These are phyloP conservation scores for Isoetes taiwanensis DNA, from an alignment of 75 land plant genomes.

Conservation along the genomic window DNA sequence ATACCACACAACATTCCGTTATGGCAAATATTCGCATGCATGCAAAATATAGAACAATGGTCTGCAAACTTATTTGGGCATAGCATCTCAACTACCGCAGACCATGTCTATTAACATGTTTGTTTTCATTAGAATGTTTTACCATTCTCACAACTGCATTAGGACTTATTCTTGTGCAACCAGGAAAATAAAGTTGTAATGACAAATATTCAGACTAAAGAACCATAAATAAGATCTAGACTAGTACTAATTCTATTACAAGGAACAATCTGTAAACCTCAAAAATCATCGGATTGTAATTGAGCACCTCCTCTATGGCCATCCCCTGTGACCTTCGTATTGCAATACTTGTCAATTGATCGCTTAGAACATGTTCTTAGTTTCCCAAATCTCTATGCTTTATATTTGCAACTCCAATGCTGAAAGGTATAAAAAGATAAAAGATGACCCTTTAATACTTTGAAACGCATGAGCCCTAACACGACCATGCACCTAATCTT, in stretches of 20 bases:
- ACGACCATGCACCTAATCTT: no score
- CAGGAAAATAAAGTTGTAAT: conserved; percentile 66
- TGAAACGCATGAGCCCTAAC: no score
- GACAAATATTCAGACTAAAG: no score
- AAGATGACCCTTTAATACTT: no score
- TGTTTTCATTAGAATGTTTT: conserved; percentile 22
- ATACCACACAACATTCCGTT: no score
- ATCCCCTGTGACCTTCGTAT: conserved; percentile 37
- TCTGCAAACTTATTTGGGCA: no score
- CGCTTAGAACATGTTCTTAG: conserved; percentile 35
- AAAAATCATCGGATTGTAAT: conserved; percentile 31
- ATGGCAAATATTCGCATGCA: no score
- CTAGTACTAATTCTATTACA: neutral
- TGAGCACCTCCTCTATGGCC: conserved; percentile 25
- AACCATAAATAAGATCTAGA: no score
- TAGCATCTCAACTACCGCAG: conserved; percentile 42
- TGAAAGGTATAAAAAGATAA: no score
- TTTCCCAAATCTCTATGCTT: no score
- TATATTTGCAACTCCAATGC: no score
- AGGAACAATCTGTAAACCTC: conserved; percentile 27
- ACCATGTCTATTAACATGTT: conserved; percentile 12
- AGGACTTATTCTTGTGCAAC: conserved; percentile 53
- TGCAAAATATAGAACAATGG: no score
- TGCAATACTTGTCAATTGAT: conserved; percentile 26
- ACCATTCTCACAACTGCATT: conserved; percentile 44